Base-by-base conservation (phyloP, 257 asterid species). In the Nicotiana knightiana region DNA sequence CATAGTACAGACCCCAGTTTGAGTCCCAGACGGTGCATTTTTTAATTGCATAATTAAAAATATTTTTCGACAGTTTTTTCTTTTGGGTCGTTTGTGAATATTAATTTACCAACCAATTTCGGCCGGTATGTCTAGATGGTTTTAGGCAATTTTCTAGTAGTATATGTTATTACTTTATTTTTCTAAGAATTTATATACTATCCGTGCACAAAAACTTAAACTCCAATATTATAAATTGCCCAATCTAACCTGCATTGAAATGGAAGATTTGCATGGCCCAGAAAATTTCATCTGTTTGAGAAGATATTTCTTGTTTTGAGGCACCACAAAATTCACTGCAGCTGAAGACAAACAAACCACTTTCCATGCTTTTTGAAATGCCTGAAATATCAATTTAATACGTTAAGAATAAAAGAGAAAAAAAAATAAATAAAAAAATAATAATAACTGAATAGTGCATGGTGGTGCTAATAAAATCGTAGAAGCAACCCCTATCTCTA, bases 211-310 rank as follows among this genome's bases (percentile, higher is more conserved):
- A 39, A 21, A 39, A 39, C 46, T 39, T 39, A 43, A 43, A 7
- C 48, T 43, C 11, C 0, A 43, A 43, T 43, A 8, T 3, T 8
- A 43, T 21, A 21, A 21, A 0, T 43, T 7, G 3, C 48, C 0
- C 10, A 8, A 2, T 6, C 76, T 26, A 80, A 89, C 94, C 96
- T 92, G 86, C 82, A 90, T 32, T 67, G 87, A 84, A 67, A 90
- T 88, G 35, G 62, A 79, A 78, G 91, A 87, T 77, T 84, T 92
- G 85, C 97, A 92, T 46, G 93, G 94, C 43, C 97, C 97, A 5
- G 88, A 81, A 84, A 92, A 92, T 83, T 82, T 84, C 33, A 90
- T 70, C 73, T 89, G 90, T 81, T 83, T 89, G 54, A 92, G 84
- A 54, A 86, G 87, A 76, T 84, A 92, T 12, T 39, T 85, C 67